A percentile compares a stretch with the other conserved stretches of the same genome.
These are phyloP conservation scores for Whalleya microplaca DNA, from an alignment of 2,329 filamentous ascomycete genomes.

Conservation along the genomic window DNA sequence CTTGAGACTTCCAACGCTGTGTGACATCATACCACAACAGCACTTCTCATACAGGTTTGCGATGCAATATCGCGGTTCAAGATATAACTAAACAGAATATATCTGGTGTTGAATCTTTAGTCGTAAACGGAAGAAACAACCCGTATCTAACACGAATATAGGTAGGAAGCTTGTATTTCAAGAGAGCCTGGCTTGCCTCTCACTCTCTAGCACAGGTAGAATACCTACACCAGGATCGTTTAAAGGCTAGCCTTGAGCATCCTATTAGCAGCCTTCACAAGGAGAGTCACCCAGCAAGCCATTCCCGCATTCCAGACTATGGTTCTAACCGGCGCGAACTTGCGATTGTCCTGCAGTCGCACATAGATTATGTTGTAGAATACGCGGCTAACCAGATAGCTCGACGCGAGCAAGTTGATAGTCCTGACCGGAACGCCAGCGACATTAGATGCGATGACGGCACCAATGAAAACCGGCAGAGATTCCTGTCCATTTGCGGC, in stretches of 20 bases:
- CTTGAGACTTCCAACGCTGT: too few species aligned
- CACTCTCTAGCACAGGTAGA: neutral
- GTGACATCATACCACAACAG: too few species aligned
- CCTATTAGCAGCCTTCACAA: constrained; percentile 45
- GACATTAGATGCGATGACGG: constrained; percentile 51
- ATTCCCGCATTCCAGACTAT: constrained; percentile 43
- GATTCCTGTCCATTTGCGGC: constrained; percentile 27
- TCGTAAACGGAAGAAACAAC: too few species aligned
- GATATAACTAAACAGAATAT: too few species aligned
- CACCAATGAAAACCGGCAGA: constrained; percentile 26
- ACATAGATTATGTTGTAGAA: constrained; percentile 50
- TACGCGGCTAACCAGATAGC: constrained; percentile 45
- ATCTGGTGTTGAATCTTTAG: too few species aligned
- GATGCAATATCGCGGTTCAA: too few species aligned
- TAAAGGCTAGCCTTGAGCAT: constrained; percentile 12
- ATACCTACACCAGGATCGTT: constrained; percentile 2
- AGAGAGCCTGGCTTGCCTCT: neutral
- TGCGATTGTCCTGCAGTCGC: constrained; percentile 45
- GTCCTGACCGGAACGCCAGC: constrained; percentile 42
- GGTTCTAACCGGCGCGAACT: constrained; percentile 42
- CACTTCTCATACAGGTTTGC: too few species aligned
- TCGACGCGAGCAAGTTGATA: constrained; percentile 45
- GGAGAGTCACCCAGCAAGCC: constrained; percentile 41
- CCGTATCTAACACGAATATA: too few species aligned
- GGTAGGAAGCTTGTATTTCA: neutral